Conservation (phyloP, 73 alveolate species). For the Uronychia setigera region DNA sequence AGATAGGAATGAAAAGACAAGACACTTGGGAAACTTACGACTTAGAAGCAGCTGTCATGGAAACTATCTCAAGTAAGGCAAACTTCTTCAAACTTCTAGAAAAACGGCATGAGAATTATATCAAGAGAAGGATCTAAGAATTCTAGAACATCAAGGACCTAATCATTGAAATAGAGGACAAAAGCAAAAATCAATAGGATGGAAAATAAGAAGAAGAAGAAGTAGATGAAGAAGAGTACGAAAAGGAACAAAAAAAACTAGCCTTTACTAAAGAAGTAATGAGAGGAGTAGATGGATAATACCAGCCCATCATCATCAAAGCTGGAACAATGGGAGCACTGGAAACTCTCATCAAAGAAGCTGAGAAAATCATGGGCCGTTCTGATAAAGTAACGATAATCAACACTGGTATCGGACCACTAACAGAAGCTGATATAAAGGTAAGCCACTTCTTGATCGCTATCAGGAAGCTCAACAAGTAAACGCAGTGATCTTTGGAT, state of each 20-base stretch:
- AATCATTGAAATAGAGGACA: conserved; percentile 21
- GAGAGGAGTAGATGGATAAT: conserved; percentile 48
- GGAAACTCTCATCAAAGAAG: conserved; percentile 73
- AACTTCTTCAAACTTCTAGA: conserved; percentile 41
- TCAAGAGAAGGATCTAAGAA: conserved; percentile 18
- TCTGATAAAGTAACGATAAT: conserved; percentile 51
- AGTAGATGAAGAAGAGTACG: conserved; percentile 48
- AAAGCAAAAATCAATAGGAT: conserved; percentile 44
- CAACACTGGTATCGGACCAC: conserved; percentile 77
- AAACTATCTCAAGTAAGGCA: conserved; percentile 13
- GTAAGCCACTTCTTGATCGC: not conserved
- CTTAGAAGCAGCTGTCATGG: conserved; percentile 30
- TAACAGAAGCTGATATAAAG: conserved; percentile 69
- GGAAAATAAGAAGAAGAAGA: conserved; percentile 44
- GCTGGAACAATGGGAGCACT: conserved; percentile 79
- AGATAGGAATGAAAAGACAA: conserved; percentile 33
- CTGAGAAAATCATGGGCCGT: conserved; percentile 40
- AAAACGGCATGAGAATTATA: conserved; percentile 24
- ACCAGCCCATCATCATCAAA: conserved; percentile 70
- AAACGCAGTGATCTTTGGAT: conserved; percentile 72
- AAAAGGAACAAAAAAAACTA: conserved; percentile 28
- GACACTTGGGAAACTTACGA: conserved; percentile 8
- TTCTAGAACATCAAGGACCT: conserved; percentile 33
- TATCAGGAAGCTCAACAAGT: conserved; percentile 49
- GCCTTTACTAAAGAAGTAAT: conserved; percentile 38